phyloP scores from a whole-genome alignment of 768 basidiomycete species.

The Calocybe gangraenosa region DNA sequence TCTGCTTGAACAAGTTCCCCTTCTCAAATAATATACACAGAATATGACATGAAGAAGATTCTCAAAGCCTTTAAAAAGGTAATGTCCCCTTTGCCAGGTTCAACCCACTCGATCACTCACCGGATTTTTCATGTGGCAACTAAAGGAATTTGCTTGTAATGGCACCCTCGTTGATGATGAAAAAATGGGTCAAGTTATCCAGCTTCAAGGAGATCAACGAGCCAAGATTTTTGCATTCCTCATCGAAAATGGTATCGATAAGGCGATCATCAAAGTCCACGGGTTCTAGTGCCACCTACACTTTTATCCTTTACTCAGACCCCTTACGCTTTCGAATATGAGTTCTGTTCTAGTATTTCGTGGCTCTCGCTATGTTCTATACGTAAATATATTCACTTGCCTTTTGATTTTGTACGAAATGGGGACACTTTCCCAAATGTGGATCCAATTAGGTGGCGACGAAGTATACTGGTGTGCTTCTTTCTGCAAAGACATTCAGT shows the following conservation, averaged over 20 bases:
- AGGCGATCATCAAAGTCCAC: slow-evolving; percentile 78
- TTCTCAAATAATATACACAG: too few species aligned
- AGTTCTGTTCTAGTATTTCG: not conserved
- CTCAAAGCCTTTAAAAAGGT: slow-evolving; percentile 99
- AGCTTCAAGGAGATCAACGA: slow-evolving; percentile 98
- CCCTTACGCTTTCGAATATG: not conserved
- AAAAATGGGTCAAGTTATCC: slow-evolving; percentile 95
- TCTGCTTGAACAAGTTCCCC: not conserved
- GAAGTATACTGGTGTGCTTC: too few species aligned
- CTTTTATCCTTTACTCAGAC: slow-evolving; percentile 7
- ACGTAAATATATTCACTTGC: slow-evolving; percentile 18
- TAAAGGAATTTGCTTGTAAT: slow-evolving; percentile 96
- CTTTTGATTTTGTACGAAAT: slow-evolving; percentile 24
- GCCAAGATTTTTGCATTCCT: slow-evolving; percentile 88
- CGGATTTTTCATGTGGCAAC: slow-evolving; percentile 4
- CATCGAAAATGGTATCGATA: slow-evolving; percentile 74
- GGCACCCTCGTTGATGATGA: slow-evolving; percentile 94
- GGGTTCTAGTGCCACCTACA: slow-evolving; percentile 60
- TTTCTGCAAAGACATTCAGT: too few species aligned
- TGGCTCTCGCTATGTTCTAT: slow-evolving; percentile 6
- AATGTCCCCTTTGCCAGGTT: slow-evolving; percentile 6
- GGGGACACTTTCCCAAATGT: too few species aligned
- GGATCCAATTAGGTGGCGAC: too few species aligned
- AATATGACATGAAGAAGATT: slow-evolving; percentile 97
- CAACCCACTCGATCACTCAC: slow-evolving; percentile 4